phyloP scores from a whole-genome alignment of 129 eudicot genomes.

The Oenanthe sinensis region DNA sequence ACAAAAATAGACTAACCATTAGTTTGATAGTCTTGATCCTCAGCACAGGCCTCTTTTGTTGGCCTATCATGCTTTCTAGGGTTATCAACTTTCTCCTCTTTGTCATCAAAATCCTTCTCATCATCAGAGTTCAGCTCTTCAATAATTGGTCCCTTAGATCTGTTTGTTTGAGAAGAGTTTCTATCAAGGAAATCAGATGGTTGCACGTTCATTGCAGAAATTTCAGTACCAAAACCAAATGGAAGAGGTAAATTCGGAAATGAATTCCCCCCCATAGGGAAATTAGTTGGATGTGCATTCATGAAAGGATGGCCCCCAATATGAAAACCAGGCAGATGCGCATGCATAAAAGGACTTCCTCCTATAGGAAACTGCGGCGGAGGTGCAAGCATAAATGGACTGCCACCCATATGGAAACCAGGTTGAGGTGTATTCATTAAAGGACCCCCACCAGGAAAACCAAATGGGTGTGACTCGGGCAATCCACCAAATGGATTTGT shows the following conservation, averaged over 20 bases:
- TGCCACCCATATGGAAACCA: constrained; percentile 15
- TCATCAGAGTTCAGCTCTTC: constrained; percentile 83
- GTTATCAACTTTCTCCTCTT: constrained; percentile 33
- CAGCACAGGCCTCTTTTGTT: constrained; percentile 42
- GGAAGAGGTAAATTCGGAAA: constrained; percentile 11
- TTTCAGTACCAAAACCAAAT: constrained; percentile 27
- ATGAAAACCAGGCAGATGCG: constrained; percentile 27
- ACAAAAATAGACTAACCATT: constrained; percentile 32
- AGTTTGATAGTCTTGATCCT: constrained; percentile 57
- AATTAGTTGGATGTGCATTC: constrained; percentile 27
- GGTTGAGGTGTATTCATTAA: constrained; percentile 1
- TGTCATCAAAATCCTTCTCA: constrained; percentile 42
- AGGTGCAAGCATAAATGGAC: background rate
- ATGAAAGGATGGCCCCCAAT: constrained; percentile 46
- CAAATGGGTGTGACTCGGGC: constrained; percentile 35
- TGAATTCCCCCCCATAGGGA: background rate
- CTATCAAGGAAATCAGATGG: constrained; percentile 32
- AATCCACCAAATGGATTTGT: constrained; percentile 64
- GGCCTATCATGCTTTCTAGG: constrained; percentile 50
- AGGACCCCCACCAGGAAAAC: constrained; percentile 8
- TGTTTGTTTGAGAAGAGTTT: constrained; percentile 33
- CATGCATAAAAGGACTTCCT: constrained; percentile 37
- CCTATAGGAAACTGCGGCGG: background rate
- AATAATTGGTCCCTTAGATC: constrained; percentile 67
- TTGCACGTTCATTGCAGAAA: constrained; percentile 34